These are phyloP conservation scores for Camptophora hylomeconis DNA, from an alignment of 2,329 filamentous ascomycete genomes.

Conservation along the genomic window DNA sequence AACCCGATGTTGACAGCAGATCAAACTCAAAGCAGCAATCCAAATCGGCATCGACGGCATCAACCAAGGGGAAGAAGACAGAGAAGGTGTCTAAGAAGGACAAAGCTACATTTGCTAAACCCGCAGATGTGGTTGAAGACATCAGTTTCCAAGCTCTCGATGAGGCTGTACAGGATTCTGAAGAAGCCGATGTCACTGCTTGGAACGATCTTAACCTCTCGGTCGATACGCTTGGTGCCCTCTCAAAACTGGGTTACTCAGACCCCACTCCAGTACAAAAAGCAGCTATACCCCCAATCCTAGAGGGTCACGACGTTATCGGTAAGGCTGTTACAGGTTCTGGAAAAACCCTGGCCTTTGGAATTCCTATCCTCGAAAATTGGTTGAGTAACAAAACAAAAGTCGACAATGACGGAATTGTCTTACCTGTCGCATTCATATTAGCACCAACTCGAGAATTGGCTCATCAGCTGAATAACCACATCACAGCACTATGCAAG, in stretches of 20 bases:
- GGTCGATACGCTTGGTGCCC: conserved; percentile 53
- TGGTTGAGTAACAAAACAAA: conserved; percentile 44
- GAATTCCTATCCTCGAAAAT: conserved; percentile 78
- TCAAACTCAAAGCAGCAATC: conserved; percentile 7
- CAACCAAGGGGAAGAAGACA: conserved; percentile 2
- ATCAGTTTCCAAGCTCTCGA: conserved; percentile 17
- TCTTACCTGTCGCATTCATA: conserved; percentile 52
- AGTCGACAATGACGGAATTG: conserved; percentile 6
- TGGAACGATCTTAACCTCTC: conserved; percentile 70
- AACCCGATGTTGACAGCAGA: background rate
- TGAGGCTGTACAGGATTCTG: conserved; percentile 36
- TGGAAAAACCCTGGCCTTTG: conserved; percentile 91
- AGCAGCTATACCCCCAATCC: conserved; percentile 65
- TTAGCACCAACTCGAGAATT: conserved; percentile 86
- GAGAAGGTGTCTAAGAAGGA: conserved; percentile 10
- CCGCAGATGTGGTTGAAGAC: conserved; percentile 7
- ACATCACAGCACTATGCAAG: conserved; percentile 63
- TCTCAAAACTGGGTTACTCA: conserved; percentile 67
- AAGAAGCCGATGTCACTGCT: conserved; percentile 55
- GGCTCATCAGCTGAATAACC: conserved; percentile 78
- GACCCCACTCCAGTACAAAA: conserved; percentile 74
- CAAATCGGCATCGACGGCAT: conserved; percentile 15
- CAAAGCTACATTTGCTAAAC: conserved; percentile 6
- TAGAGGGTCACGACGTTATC: conserved; percentile 77
- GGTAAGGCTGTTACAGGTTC: conserved; percentile 95